A percentile compares a stretch with the other conserved stretches of the same genome.
These are phyloP conservation scores for Teunomyces tritomae DNA, from an alignment of 805 yeast species.

Conservation along the genomic window DNA sequence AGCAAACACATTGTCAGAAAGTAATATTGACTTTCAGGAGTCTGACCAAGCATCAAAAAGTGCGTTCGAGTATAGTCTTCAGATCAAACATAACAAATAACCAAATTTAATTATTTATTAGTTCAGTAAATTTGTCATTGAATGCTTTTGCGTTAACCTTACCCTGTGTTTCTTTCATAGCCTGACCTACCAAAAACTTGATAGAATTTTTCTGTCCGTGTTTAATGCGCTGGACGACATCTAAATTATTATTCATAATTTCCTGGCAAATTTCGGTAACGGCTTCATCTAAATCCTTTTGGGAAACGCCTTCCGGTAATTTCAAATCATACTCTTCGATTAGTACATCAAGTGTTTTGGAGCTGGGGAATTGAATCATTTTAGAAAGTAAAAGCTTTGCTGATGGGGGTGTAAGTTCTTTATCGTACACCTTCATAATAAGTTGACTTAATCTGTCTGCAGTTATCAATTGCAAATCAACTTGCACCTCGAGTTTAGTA, in stretches of 20 bases:
- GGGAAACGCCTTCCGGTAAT: constrained; percentile 23
- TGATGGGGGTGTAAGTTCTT: constrained; percentile 59
- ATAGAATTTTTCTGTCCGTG: constrained; percentile 63
- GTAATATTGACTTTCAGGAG: neutral
- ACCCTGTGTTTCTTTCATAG: constrained; percentile 79
- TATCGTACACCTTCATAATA: constrained; percentile 44
- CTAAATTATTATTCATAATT: constrained; percentile 46
- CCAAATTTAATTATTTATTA: constrained; percentile 11
- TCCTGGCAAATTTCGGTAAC: constrained; percentile 42
- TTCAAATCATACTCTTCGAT: constrained; percentile 54
- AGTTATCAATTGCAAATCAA: constrained; percentile 28
- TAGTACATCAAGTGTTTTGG: constrained; percentile 36
- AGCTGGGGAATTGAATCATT: constrained; percentile 45
- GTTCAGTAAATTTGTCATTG: constrained; percentile 21
- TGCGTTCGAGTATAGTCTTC: constrained; percentile 15
- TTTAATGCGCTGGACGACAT: constrained; percentile 54
- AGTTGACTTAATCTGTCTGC: constrained; percentile 52
- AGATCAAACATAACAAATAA: constrained; percentile 9
- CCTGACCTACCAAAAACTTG: constrained; percentile 80
- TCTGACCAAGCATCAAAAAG: neutral
- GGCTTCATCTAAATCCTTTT: constrained; percentile 32
- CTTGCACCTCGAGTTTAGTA: constrained; percentile 45
- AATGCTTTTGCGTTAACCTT: constrained; percentile 38
- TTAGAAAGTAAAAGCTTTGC: constrained; percentile 67
- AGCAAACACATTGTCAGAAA: neutral